Conservation (phyloP, 306 rosid species). For the Sicyos baderoa region DNA sequence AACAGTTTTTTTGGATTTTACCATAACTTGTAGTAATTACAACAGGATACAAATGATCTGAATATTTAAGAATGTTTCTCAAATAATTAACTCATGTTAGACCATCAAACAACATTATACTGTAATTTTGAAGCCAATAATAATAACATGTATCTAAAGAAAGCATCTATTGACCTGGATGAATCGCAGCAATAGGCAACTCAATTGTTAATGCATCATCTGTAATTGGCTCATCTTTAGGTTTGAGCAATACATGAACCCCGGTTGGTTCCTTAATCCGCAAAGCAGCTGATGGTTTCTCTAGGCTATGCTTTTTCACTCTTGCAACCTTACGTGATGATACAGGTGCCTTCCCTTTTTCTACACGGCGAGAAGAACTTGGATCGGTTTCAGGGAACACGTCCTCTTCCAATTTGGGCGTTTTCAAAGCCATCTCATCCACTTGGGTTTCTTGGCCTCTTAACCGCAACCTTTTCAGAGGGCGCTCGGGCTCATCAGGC, state of each 20-base stretch:
- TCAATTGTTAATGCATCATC: slow-evolving; percentile 28
- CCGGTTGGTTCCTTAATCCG: slow-evolving; percentile 32
- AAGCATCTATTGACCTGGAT: slow-evolving; percentile 40
- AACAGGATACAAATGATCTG: too few species aligned
- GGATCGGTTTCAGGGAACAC: slow-evolving; percentile 21
- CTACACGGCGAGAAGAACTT: slow-evolving; percentile 26
- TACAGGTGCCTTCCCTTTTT: slow-evolving; percentile 69
- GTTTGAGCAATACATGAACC: slow-evolving; percentile 36
- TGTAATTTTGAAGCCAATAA: neutral
- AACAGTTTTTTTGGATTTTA: neutral
- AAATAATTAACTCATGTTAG: neutral
- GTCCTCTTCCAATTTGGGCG: slow-evolving; percentile 47
- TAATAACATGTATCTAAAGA: neutral
- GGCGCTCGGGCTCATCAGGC: slow-evolving; percentile 43
- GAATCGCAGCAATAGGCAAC: slow-evolving; percentile 52
- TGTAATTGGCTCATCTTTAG: slow-evolving; percentile 77
- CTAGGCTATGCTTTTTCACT: slow-evolving; percentile 29
- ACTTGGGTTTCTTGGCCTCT: slow-evolving; percentile 44
- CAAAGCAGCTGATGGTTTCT: slow-evolving; percentile 23
- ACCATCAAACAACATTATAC: neutral
- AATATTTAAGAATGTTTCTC: too few species aligned
- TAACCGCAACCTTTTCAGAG: slow-evolving; percentile 70
- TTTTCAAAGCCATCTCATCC: slow-evolving; percentile 29
- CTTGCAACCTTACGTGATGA: slow-evolving; percentile 28
- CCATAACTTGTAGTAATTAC: neutral